Evolutionary conservation across 768 basidiomycete genomes (phyloP), one percentile per base, ranked within the genome.

Genomic region (Tylopilus intermedius): DNA sequence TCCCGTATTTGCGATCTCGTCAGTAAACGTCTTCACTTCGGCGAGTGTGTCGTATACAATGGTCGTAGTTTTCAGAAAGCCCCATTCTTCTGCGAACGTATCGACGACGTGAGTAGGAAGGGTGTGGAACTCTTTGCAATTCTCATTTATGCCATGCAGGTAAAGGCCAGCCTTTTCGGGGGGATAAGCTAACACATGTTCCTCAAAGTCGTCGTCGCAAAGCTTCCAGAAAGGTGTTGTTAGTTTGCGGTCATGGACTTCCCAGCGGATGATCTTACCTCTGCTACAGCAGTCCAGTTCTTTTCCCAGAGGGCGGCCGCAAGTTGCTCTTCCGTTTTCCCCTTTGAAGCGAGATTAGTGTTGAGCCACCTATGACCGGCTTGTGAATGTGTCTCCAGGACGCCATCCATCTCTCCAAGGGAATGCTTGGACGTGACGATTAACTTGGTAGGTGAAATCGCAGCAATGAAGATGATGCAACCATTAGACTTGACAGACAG

Each of bases 121-220:
- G 0, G 94, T 95, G 29, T 72, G 67, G 68, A 98, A 94, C 2
- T 70, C 74, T 49, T 77, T 78, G 4, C 80, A 73, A 56, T 80
- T 82, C 47, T 76, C 71, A 63, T 98, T 97, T 45, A 98, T 73
- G 2, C 95, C 95, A 72, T 98, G 96, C 0, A 98, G 78, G 62
- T 97, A 92, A 1, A 97, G 81, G 4, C 94, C 95, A 0, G 92
- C 90, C 53, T 82, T 81, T 18, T 95, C 85, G 4, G 82, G 76
- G 0, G 90, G 73, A 64, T 93, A 95, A 0, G 82, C 74, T 0
- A 99, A 79, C 50, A 98, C 95, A 62, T 99, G 96, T 65, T 98
- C 95, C 62, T 99, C 95, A 67, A 98, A 98, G 0, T 79, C 80
- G 69, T 99, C 96, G 63, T 99, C 96, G 66, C 96, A 99, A 6